Base-by-base conservation (phyloP, 2,329 filamentous ascomycete species). In the Thelonectria rubi region DNA sequence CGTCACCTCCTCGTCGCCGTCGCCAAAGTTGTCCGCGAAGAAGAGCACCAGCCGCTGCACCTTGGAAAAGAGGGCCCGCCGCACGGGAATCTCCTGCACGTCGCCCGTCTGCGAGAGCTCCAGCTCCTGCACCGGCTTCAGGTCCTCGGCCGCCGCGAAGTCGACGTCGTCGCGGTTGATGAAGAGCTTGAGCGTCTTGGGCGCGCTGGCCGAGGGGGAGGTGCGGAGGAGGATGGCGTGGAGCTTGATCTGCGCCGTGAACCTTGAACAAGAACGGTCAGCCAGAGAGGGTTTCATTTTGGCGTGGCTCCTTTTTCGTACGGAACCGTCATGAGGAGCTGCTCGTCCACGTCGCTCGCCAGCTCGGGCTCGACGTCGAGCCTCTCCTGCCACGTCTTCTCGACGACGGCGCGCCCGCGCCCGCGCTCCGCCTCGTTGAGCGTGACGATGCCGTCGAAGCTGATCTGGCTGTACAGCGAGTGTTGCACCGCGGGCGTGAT, bases 241-340 rank as follows among this genome's bases (percentile, higher is more conserved):
- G 1, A 99, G 88, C 73, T 96, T 97, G 62, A 97, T 88, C 78
- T 97, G 94, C 49, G 92, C 94, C 1, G 93, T 94, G 80, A 99
- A 99, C 2, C 93, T 96, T 65, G 58, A 17, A 5, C 15, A 34
- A 6, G 10, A 34, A 3, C 32, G 3, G 10, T 12, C 32, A 6
- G 32, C 9, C 12, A 10, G 9, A n/a, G n/a, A n/a, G n/a, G n/a
- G n/a, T n/a, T n/a, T n/a, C n/a, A n/a, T n/a, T n/a, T n/a, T n/a
- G n/a, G n/a, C n/a, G n/a, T n/a, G n/a, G n/a, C n/a, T 34, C 3
- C 9, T 3, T 24, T 8, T 10, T 20, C 20, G 1, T 80, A 96
- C 91, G 95, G 95, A 39, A 98, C 86, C 65, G 90, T 89, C 84
- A 99, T 92, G 58, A 99, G 81, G n/a, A 99, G 78, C 80, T 99